Base-by-base conservation (phyloP, 371 early-diverging fungal genomes). In the Rhizopus microsporus region DNA sequence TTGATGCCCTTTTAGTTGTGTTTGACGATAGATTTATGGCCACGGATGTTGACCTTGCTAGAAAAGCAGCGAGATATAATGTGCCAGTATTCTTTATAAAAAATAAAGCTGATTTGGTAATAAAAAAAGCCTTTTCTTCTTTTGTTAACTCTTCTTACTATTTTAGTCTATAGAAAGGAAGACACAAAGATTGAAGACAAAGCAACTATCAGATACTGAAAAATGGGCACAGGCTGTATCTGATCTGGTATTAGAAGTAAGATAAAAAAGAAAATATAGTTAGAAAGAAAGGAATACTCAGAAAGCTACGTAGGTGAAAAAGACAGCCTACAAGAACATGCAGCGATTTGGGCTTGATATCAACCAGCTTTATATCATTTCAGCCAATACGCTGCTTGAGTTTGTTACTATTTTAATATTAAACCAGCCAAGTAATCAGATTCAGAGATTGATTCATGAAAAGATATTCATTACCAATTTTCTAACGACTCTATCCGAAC, bases 11-110 rank as follows among this genome's bases (percentile, higher is more conserved):
- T 2, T 8, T 73, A 1, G 54, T 73, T 42, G 73, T 73, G 12
- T 68, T 64, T 31, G 57, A 60, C 38, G 66, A 72, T n/a, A 45
- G 72, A 13, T 39, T 72, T 5, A 68, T 69, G 69, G 72, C 69
- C 6, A 66, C 51, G 15, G 68, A 71, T 52, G 45, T 71, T 15
- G 62, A 71, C 1, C 49, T 68, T 7, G 71, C 68, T 33, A 60
- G 71, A 44, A 55, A 33, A 23, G 68, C 71, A 1, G 54, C 34
- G 32, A 10, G 53, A 50, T 61, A 64, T 43, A 37, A 57, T 13
- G 47, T 65, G 4, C 68, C 71, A 33, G 60, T 63, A 5, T 68
- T 67, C 46, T 62, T 71, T 50, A 51, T 68, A 4, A 61, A 59
- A 43, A 71, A 64, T 30, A 67, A 71, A 48, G 56, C 68, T 10